Evolutionary conservation across 2,329 filamentous ascomycete species (phyloP).

Genomic region (Kalmusia sp.): DNA sequence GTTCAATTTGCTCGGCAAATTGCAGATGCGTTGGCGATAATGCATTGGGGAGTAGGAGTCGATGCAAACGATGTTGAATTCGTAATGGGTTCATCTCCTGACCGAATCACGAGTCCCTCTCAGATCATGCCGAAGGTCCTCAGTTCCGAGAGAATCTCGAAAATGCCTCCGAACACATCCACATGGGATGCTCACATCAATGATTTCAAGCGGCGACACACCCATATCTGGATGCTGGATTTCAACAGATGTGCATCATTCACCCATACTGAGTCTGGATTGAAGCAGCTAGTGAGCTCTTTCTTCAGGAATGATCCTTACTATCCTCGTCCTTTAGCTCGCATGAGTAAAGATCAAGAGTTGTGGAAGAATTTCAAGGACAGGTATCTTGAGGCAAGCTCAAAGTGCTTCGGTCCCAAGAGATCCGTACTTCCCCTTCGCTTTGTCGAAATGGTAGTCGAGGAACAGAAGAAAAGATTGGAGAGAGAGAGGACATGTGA

Average conservation of each 20-base stretch:
- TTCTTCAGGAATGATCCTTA: conserved; percentile 62
- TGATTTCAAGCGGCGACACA: too few species aligned
- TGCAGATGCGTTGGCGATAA: conserved; percentile 58
- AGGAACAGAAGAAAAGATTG: too few species aligned
- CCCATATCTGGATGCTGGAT: conserved; percentile 61
- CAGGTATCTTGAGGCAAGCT: conserved; percentile 11
- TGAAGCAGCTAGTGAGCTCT: conserved; percentile 48
- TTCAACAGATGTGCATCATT: conserved; percentile 65
- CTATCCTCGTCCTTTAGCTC: conserved; percentile 46
- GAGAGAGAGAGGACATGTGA: too few species aligned
- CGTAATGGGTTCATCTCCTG: too few species aligned
- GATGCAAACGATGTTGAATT: conserved; percentile 65
- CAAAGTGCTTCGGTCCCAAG: too few species aligned
- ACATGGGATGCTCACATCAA: too few species aligned
- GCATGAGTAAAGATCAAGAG: conserved; percentile 11
- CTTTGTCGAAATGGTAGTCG: too few species aligned
- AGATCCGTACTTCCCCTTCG: too few species aligned
- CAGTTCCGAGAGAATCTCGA: too few species aligned
- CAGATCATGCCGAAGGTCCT: too few species aligned
- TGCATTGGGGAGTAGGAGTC: conserved; percentile 57
- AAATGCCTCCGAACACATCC: not conserved
- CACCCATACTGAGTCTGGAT: conserved; percentile 45
- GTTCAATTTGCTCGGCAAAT: conserved; percentile 53
- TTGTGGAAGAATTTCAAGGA: conserved; percentile 19
- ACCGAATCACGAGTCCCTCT: too few species aligned